These are phyloP conservation scores for Colletotrichum graminicola DNA, from an alignment of 2,329 filamentous ascomycete genomes.

Conservation along the genomic window DNA sequence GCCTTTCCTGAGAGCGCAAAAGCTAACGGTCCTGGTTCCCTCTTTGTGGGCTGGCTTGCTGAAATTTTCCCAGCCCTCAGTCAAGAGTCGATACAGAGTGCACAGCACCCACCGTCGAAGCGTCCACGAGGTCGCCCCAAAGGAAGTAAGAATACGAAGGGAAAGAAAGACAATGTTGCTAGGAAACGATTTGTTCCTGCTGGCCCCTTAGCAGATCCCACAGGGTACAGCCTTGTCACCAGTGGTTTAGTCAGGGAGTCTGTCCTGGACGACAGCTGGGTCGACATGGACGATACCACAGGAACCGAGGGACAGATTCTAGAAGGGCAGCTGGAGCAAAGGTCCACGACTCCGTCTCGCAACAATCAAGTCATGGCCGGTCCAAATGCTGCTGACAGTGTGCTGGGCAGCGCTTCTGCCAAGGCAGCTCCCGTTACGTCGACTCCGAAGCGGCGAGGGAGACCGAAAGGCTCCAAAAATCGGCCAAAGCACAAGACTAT, in stretches of 20 bases:
- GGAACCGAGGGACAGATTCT: slow-evolving; percentile 43
- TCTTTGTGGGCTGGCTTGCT: slow-evolving; percentile 72
- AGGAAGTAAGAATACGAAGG: slow-evolving; percentile 62
- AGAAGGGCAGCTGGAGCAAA: background rate
- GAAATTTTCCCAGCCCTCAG: slow-evolving; percentile 70
- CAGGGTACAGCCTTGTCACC: background rate
- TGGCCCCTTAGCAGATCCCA: background rate
- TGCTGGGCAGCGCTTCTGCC: background rate
- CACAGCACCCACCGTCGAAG: slow-evolving; percentile 37
- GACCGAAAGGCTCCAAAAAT: slow-evolving; percentile 45
- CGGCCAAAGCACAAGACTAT: slow-evolving; percentile 17
- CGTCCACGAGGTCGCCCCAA: slow-evolving; percentile 58
- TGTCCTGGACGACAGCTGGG: slow-evolving; percentile 57
- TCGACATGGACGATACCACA: slow-evolving; percentile 57
- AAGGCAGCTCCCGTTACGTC: slow-evolving; percentile 33
- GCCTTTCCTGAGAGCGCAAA: slow-evolving; percentile 68
- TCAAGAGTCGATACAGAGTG: slow-evolving; percentile 40
- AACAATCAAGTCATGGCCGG: background rate
- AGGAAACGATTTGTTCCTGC: slow-evolving; percentile 8
- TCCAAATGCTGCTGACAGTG: background rate
- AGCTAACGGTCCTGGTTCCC: slow-evolving; percentile 67
- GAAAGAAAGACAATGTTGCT: slow-evolving; percentile 52
- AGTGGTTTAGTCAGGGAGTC: background rate
- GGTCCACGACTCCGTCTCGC: background rate
- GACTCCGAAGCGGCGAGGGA: slow-evolving; percentile 41